Evolutionary conservation across 1,139 yeast genomes (phyloP).

Genomic region (Diutina rugosa): DNA sequence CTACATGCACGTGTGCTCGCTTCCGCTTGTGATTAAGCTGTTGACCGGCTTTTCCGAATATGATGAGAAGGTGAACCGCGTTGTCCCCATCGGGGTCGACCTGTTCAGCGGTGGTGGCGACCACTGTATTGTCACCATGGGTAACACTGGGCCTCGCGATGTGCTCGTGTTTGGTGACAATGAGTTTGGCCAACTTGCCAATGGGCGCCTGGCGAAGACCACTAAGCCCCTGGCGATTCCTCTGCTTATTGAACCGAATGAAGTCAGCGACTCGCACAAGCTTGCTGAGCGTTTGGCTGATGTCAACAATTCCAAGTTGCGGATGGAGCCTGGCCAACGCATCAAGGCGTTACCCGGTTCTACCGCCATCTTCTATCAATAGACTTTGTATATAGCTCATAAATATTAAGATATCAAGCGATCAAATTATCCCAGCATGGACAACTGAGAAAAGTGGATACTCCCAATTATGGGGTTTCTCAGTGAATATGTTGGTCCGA

Average conservation of each 20-base stretch:
- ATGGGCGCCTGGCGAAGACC: constrained; percentile 54
- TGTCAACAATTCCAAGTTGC: neutral
- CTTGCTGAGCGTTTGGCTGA: neutral
- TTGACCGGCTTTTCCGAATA: constrained; percentile 32
- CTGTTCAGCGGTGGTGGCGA: constrained; percentile 49
- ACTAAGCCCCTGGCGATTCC: constrained; percentile 46
- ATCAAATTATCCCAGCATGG: no score
- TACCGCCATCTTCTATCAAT: neutral
- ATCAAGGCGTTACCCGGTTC: neutral
- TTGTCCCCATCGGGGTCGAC: constrained; percentile 33
- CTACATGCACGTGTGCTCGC: constrained; percentile 59
- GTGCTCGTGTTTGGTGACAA: constrained; percentile 79
- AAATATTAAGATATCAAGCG: neutral
- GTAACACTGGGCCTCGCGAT: constrained; percentile 37
- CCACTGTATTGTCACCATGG: constrained; percentile 52
- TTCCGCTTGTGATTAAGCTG: constrained; percentile 49
- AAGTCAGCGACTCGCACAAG: constrained; percentile 4
- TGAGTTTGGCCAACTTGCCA: constrained; percentile 73
- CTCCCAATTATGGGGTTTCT: no score
- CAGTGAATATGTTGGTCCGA: no score
- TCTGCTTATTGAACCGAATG: constrained; percentile 43
- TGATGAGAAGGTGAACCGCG: constrained; percentile 17
- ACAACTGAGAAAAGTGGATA: no score
- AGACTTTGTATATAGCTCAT: neutral
- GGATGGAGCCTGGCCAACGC: neutral